Percentiles rank a stretch among this genome's conserved stretches.
phyloP scores from a whole-genome alignment of 2,329 filamentous ascomycete genomes.

The Fusarium newnesense region DNA sequence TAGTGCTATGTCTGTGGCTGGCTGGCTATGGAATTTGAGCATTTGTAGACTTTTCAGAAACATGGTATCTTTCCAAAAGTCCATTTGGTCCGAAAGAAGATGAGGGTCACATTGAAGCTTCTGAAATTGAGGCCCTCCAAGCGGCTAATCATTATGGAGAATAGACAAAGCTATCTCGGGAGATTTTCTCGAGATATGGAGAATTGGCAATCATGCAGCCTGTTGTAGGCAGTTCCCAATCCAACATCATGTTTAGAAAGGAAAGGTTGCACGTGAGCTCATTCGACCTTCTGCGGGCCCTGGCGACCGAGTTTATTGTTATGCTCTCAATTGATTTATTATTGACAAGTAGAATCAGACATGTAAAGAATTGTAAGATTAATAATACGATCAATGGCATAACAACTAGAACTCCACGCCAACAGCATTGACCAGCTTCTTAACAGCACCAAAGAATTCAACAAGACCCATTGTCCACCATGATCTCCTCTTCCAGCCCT shows the following conservation, averaged over 20 bases:
- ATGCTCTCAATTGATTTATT: accelerated
- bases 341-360: neutral
- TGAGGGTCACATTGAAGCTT: neutral
- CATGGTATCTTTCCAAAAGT: neutral
- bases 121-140: neutral
- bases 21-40: neutral
- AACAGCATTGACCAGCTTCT: neutral
- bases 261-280: neutral
- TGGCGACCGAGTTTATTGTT: accelerated
- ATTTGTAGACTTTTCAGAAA: neutral
- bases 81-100: neutral
- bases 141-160: neutral
- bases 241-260: neutral
- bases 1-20: neutral
- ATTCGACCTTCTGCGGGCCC: accelerated
- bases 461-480: conserved; percentile 37
- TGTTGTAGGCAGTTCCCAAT: accelerated
- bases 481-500: conserved; percentile 33
- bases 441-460: conserved; percentile 23
- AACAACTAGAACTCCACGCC: neutral
- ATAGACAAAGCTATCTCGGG: neutral
- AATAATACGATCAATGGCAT: neutral
- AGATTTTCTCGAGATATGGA: no score
- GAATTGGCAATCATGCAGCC: no score
- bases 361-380: neutral